phyloP scores from a whole-genome alignment of 2,329 filamentous ascomycete genomes.

The Diaporthe sp. region DNA sequence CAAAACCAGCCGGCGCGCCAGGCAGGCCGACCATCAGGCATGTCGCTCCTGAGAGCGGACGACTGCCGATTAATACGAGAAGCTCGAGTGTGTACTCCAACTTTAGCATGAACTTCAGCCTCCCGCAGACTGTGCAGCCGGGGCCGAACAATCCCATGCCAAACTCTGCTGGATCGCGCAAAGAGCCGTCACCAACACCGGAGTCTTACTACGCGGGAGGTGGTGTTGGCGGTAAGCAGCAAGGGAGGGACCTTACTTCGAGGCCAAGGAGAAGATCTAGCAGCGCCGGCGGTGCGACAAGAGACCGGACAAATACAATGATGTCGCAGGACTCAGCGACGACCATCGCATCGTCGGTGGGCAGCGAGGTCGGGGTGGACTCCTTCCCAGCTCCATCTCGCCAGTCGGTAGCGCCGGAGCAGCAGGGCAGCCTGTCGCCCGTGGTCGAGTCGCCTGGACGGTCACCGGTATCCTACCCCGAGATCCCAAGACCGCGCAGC shows the following conservation, averaged over 20 bases:
- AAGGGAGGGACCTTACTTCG: constrained; percentile 19
- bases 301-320: constrained; percentile 40
- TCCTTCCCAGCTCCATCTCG: constrained; percentile 27
- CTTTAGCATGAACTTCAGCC: constrained; percentile 46
- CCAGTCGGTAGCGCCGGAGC: constrained; percentile 1
- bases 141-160: constrained; percentile 44
- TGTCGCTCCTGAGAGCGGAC: constrained; percentile 38
- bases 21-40: constrained; percentile 37
- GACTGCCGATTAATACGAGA: constrained; percentile 44
- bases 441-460: constrained; percentile 62
- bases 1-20: neutral
- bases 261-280: constrained; percentile 37
- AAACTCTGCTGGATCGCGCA: neutral
- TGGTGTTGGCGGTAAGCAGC: neutral
- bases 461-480: constrained; percentile 52
- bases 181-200: constrained; percentile 8
- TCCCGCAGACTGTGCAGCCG: constrained; percentile 44
- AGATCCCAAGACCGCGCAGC: constrained; percentile 39
- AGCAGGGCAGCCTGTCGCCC: constrained; percentile 59
- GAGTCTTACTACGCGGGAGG: constrained; percentile 29
- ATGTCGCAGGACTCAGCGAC: constrained; percentile 54
- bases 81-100: constrained; percentile 56
- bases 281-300: constrained; percentile 1
- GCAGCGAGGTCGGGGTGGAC: constrained; percentile 35
- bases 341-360: constrained; percentile 53